phyloP scores from a whole-genome alignment of 176 grass and related monocot genomes.

The Tillandsia leiboldiana region DNA sequence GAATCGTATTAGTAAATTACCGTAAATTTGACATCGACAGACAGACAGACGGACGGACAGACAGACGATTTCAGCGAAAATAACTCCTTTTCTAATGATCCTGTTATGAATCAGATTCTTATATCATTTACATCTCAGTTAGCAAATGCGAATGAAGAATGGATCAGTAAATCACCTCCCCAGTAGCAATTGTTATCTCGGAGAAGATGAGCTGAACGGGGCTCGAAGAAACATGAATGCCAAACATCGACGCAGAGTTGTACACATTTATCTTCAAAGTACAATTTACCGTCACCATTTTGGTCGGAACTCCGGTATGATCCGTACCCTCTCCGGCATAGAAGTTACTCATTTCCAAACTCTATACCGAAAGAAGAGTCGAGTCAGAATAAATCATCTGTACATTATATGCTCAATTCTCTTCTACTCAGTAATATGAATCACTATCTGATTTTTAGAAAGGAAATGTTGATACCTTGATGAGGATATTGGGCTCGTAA shows the following conservation, averaged over 20 bases:
- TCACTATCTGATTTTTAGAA: not conserved
- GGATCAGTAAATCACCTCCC: slow-evolving; percentile 35
- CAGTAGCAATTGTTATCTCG: slow-evolving; percentile 56
- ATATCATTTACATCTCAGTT: too few relatives aligned
- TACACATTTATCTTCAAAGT: slow-evolving; percentile 48
- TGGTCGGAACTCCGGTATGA: slow-evolving; percentile 64
- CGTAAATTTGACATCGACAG: not conserved
- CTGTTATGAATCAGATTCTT: too few relatives aligned
- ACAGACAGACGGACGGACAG: too few relatives aligned
- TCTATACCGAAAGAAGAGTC: slow-evolving; percentile 33
- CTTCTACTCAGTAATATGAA: too few relatives aligned
- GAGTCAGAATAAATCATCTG: not conserved
- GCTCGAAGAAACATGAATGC: slow-evolving; percentile 64
- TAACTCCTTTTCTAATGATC: too few relatives aligned
- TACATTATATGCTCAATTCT: not conserved
- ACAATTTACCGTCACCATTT: slow-evolving; percentile 65
- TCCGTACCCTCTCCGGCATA: slow-evolving; percentile 76
- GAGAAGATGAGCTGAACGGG: slow-evolving; percentile 50
- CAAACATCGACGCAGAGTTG: slow-evolving; percentile 72
- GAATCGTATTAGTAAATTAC: not conserved
- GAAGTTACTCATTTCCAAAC: slow-evolving; percentile 60
- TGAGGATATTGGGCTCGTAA: slow-evolving; percentile 40
- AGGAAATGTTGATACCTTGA: slow-evolving; percentile 34
- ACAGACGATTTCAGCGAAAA: not conserved
- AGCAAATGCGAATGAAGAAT: not conserved